Evolutionary conservation across 2,329 filamentous ascomycete species (phyloP).

Genomic region (Trichoderma sp.): DNA sequence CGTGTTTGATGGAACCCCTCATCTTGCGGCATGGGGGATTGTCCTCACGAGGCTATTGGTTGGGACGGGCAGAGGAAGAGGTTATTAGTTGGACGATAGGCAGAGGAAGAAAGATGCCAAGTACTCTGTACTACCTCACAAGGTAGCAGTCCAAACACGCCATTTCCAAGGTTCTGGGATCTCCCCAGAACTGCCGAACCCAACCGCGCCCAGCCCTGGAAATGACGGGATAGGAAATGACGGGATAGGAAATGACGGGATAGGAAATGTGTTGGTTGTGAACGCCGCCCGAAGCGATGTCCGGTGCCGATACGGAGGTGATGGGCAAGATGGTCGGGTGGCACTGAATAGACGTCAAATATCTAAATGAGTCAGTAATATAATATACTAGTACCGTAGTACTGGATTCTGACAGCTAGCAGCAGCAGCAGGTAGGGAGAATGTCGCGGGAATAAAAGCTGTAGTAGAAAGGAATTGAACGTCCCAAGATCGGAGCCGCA

Average conservation of each 20-base stretch:
- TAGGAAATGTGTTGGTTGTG: background rate
- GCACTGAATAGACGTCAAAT: background rate
- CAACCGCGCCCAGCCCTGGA: too few species aligned
- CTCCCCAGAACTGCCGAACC: background rate
- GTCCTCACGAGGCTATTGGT: background rate
- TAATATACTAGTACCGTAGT: background rate
- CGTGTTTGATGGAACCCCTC: background rate
- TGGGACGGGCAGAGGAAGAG: background rate
- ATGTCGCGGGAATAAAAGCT: background rate
- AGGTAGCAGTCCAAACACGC: background rate
- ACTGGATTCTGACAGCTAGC: background rate
- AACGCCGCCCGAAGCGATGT: background rate
- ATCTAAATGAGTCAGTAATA: too few species aligned
- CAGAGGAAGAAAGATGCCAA: background rate
- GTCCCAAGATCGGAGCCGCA: conserved; percentile 3
- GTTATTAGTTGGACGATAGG: background rate
- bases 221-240: background rate
- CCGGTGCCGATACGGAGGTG: background rate
- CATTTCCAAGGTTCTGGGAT: background rate
- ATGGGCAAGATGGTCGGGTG: background rate
- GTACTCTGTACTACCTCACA: conserved; percentile 1
- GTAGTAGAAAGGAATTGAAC: background rate
- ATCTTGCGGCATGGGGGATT: background rate
- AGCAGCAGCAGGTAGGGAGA: background rate
- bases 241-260: background rate